Evolutionary conservation across 208 protist genomes (phyloP).

Genomic region (Acanthamoeba healyi): DNA sequence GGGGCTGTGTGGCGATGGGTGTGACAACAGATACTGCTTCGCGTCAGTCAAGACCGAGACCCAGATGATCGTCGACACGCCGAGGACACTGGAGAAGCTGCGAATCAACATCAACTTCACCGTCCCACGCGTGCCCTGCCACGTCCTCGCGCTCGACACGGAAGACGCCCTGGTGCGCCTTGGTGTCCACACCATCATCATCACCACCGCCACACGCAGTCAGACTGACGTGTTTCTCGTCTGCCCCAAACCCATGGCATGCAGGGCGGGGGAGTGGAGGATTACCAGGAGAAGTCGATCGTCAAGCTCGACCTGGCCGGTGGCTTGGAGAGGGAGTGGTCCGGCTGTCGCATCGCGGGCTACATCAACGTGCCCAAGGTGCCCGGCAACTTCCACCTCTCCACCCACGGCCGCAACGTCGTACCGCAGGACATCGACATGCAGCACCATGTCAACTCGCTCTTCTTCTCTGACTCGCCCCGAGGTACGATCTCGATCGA

Average conservation of each 20-base stretch:
- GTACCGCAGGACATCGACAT: conserved; percentile 32
- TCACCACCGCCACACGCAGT: too few relatives aligned
- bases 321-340: not conserved
- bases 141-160: conserved; percentile 25
- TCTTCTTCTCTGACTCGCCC: conserved; percentile 63
- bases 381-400: conserved; percentile 64
- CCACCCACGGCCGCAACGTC: conserved; percentile 18
- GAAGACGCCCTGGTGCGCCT: conserved; percentile 36
- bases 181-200: too few relatives aligned
- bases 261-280: conserved; percentile 44
- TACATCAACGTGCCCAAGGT: conserved; percentile 72
- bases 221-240: too few relatives aligned
- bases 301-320: not conserved
- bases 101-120: conserved; percentile 62
- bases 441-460: conserved; percentile 24
- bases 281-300: conserved; percentile 61
- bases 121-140: conserved; percentile 13
- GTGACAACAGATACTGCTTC: conserved; percentile 5
- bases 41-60: conserved; percentile 52
- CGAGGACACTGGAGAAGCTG: conserved; percentile 24
- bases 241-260: not conserved
- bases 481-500: not conserved
- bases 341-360: conserved; percentile 28
- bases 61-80: conserved; percentile 59
- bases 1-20: too few relatives aligned